These are phyloP conservation scores for Phytophthora pseudosyringae DNA, from an alignment of 352 stramenopile species.

Conservation along the genomic window DNA sequence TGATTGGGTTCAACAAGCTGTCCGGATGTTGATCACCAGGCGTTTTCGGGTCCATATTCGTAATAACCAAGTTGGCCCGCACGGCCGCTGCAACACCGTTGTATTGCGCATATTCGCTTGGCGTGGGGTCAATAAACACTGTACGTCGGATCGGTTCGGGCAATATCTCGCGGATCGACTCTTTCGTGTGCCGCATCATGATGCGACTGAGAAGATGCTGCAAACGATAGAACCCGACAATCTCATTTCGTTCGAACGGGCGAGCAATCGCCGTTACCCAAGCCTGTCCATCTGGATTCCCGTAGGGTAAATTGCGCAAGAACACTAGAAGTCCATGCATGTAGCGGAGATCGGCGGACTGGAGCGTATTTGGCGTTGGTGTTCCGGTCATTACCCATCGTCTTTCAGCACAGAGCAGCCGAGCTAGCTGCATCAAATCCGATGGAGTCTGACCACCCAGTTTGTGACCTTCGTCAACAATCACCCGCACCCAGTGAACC, in stretches of 20 bases:
- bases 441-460: conserved; percentile 73
- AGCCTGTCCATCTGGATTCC: conserved; percentile 67
- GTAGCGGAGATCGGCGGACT: conserved; percentile 87
- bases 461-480: conserved; percentile 97
- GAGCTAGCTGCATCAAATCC: conserved; percentile 85
- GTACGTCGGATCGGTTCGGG: conserved; percentile 53
- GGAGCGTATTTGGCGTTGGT: conserved; percentile 90
- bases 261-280: conserved; percentile 81
- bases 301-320: conserved; percentile 89
- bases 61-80: conserved; percentile 76
- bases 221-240: conserved; percentile 73
- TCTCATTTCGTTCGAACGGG: conserved; percentile 72
- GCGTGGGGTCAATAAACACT: conserved; percentile 71
- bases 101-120: conserved; percentile 73
- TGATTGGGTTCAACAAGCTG: conserved; percentile 79
- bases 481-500: conserved; percentile 89
- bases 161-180: conserved; percentile 80
- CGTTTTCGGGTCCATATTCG: conserved; percentile 71
- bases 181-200: conserved; percentile 96
- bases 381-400: conserved; percentile 98
- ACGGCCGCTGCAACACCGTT: conserved; percentile 71
- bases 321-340: conserved; percentile 93
- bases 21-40: conserved; percentile 69
- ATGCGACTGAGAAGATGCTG: conserved; percentile 87
- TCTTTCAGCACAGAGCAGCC: conserved; percentile 80